Base-by-base conservation (phyloP, 2,329 filamentous ascomycete species). In the Penicillium sp. region DNA sequence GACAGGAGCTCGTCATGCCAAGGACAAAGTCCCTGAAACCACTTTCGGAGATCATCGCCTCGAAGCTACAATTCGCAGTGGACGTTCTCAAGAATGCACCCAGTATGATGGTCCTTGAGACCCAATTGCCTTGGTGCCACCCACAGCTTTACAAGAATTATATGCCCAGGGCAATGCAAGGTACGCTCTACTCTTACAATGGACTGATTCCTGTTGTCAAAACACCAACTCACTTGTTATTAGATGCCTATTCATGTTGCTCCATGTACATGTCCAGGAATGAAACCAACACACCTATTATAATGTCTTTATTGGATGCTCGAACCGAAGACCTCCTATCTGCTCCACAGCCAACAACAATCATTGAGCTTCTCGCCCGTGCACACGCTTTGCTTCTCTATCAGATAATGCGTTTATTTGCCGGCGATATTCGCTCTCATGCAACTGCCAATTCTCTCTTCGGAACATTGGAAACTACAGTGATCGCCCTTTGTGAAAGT, bases 71-170 rank as follows among this genome's bases (percentile, higher is more conserved):
- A 52, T 71, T 78, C 58, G 73, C 80, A 1, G 73, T 85, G 2
- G 80, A 82, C 28, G 75, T 79, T 35, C 77, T 85, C 7, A 77
- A 79, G 35, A 73, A 78, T 30, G 76, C 81, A 4, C 71, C 71
- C 1, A 63, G 1, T n/a, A 77, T 63, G 49, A 83, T 86, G 79
- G 79, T 86, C 0, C 60, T 77, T 8, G 76, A 82, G 49, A 83
- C 78, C 16, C 73, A 79, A 53, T 84, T 83, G 0, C 82, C 83
- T 0, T 87, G 85, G 85, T 80, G 76, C 33, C 85, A 87, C 63
- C 74, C 75, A 0, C 69, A 75, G n/a, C 73, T 87, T 0, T 86
- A 85, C 60, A 74, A 74, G n/a, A 76, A 82, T 2, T 58, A 69
- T 8, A 85, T 86, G 82, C 85, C 84, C 0, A 73, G 72, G 33